Conservation (phyloP, 441 rosid species). For the Corymbia calophylla region DNA sequence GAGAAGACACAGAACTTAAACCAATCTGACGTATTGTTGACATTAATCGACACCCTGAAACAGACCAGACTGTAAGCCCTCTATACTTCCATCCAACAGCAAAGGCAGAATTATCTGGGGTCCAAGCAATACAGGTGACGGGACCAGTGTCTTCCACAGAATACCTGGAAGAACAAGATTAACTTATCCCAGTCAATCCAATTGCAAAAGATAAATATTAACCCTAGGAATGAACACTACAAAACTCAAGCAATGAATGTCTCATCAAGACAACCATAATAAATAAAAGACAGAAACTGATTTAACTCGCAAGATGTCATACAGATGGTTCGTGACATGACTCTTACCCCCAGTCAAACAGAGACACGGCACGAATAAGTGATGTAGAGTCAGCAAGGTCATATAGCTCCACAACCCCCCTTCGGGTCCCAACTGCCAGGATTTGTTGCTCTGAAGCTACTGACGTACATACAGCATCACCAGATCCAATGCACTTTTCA, state of each 20-base stretch:
- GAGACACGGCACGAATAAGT: slow-evolving; percentile 74
- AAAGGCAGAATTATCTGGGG: slow-evolving; percentile 98
- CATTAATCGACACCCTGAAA: slow-evolving; percentile 98
- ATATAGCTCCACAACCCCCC: slow-evolving; percentile 84
- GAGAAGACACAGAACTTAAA: slow-evolving; percentile 79
- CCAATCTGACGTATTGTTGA: slow-evolving; percentile 96
- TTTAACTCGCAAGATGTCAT: slow-evolving; percentile 1
- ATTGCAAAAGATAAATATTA: background rate
- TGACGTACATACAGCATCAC: slow-evolving; percentile 81
- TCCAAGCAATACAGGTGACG: slow-evolving; percentile 91
- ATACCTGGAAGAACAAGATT: slow-evolving; percentile 48
- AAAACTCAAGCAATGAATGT: background rate
- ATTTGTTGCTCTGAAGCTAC: slow-evolving; percentile 90
- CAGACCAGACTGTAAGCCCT: slow-evolving; percentile 98
- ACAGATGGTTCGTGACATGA: background rate
- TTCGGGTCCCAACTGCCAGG: slow-evolving; percentile 94
- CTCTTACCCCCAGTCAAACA: slow-evolving; percentile 96
- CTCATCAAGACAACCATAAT: background rate
- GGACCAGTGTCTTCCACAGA: slow-evolving; percentile 90
- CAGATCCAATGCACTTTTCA: slow-evolving; percentile 64
- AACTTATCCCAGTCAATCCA: background rate
- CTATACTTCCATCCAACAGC: slow-evolving; percentile 99
- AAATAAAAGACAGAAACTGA: slow-evolving; percentile 1
- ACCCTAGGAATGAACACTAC: background rate
- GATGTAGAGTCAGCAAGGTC: slow-evolving; percentile 67